Evolutionary conservation across 2,329 filamentous ascomycete species (phyloP), one percentile per base, ranked within the genome.

Genomic region (Arthrobotrys pseudoclavata): DNA sequence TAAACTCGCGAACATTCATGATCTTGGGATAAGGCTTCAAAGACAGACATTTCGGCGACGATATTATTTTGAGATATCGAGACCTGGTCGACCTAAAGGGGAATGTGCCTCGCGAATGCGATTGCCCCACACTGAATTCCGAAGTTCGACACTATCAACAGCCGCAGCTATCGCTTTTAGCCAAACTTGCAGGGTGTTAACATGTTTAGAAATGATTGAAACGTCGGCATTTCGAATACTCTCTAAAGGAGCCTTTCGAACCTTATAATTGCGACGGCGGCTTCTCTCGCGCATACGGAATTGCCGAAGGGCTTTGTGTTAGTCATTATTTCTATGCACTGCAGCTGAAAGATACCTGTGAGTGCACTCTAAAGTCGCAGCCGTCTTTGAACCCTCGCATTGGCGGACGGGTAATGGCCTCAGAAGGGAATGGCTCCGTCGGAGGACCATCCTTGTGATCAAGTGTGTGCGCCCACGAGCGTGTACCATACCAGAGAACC

Each of bases 41-140:
- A 52, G 31, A 66, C 48, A 62, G 29, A n/a, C 40, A 61, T 37
- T 34, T 76, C 72, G 66, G 47, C 66, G 72, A 67, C 20, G 60
- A 61, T 34, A 52, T 31, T 45, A 9, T 10, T 20, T 4, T n/a
- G 15, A 42, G 37, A 20, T 55, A 52, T 64, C 40, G 60, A 62
- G 60, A 62, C 20, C 34, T n/a, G 40, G 42, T 20, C 42, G 18
- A n/a, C 29, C 26, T 22, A 55, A 45, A 6, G 34, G n/a, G 55
- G 40, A 69, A 47, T 76, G 34, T 76, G 72, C 72, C 72, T 76
- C 72, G 72, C 72, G 72, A 76, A 37, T 70, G 72, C 66, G 66
- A 60, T 18, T 42, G 40, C 18, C 55, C 37, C 40, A 53, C 40
- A 53, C 50, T 45, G 13, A 29, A 24, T 37, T 70, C 72, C 72